Evolutionary conservation across 2,329 filamentous ascomycete genomes (phyloP).

Genomic region (Sclerotiophoma versabilis): DNA sequence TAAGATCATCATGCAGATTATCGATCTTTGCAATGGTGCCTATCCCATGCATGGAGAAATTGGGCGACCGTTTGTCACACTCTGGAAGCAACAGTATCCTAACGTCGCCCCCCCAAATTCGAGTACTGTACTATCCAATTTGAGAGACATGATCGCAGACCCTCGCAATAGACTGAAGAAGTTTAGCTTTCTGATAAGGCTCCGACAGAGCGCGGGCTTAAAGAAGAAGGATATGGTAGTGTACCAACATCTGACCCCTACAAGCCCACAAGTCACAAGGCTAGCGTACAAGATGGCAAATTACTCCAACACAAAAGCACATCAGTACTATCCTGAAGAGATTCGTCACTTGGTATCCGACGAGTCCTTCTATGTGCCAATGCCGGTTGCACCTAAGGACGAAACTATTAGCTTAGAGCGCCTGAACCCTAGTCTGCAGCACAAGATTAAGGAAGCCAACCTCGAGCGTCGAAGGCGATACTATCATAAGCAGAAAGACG

Average conservation of each 20-base stretch:
- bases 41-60: conserved; percentile 64
- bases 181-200: conserved; percentile 44
- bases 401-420: conserved; percentile 35
- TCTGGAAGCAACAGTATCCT: conserved; percentile 57
- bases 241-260: conserved; percentile 54
- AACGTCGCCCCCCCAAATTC: conserved; percentile 57
- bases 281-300: conserved; percentile 61
- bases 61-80: conserved; percentile 61
- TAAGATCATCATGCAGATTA: conserved; percentile 62
- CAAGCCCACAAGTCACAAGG: conserved; percentile 55
- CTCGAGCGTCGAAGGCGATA: conserved; percentile 21
- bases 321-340: conserved; percentile 43
- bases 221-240: conserved; percentile 60
- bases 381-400: conserved; percentile 36
- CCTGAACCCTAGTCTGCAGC: conserved; percentile 29
- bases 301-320: conserved; percentile 37
- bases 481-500: conserved; percentile 26
- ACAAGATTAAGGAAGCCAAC: conserved; percentile 29
- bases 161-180: conserved; percentile 58
- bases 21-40: conserved; percentile 62
- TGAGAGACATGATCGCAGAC: conserved; percentile 59
- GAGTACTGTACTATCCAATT: conserved; percentile 58
- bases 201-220: conserved; percentile 36
- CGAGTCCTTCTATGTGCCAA: conserved; percentile 25
- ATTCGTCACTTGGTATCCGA: conserved; percentile 37